These are phyloP conservation scores for Rhododendron molle DNA, from an alignment of 148 eudicot genomes.

Conservation along the genomic window DNA sequence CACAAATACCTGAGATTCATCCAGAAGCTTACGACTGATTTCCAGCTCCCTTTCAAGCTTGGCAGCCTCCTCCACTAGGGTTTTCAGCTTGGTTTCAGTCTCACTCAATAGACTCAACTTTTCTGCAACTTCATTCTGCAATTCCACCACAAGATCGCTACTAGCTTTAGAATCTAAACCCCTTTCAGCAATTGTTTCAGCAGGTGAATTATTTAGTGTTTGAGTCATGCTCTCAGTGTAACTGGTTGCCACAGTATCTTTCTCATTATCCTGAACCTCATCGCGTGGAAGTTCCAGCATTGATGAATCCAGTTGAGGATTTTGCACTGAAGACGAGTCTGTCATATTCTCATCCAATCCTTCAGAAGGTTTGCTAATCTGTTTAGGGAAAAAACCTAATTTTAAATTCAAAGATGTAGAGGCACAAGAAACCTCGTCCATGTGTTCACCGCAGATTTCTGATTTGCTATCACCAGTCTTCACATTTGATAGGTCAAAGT, in stretches of 20 bases:
- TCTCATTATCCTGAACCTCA: slow-evolving; percentile 39
- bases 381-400: slow-evolving; percentile 26
- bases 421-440: slow-evolving; percentile 69
- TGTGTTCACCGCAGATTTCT: slow-evolving; percentile 55
- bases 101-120: slow-evolving; percentile 53
- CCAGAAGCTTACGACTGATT: slow-evolving; percentile 68
- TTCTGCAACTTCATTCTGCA: slow-evolving; percentile 59
- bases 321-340: slow-evolving; percentile 60
- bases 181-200: slow-evolving; percentile 29
- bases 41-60: slow-evolving; percentile 77
- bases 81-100: slow-evolving; percentile 52
- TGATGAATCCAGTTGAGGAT: slow-evolving; percentile 69
- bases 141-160: slow-evolving; percentile 43
- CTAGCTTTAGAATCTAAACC: slow-evolving; percentile 32
- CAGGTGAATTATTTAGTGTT: slow-evolving; percentile 24
- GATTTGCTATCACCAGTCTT: slow-evolving; percentile 60
- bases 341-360: slow-evolving; percentile 79
- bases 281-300: slow-evolving; percentile 73
- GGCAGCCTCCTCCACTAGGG: slow-evolving; percentile 56
- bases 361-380: slow-evolving; percentile 36
- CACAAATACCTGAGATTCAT: slow-evolving; percentile 87
- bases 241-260: slow-evolving; percentile 35
- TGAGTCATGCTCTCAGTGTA: slow-evolving; percentile 38
- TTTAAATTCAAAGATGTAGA: slow-evolving; percentile 41
- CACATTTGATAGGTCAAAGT: slow-evolving; percentile 21